Conservation (phyloP, 495 filamentous ascomycete species). For the Trichocladium uniseriatum region DNA sequence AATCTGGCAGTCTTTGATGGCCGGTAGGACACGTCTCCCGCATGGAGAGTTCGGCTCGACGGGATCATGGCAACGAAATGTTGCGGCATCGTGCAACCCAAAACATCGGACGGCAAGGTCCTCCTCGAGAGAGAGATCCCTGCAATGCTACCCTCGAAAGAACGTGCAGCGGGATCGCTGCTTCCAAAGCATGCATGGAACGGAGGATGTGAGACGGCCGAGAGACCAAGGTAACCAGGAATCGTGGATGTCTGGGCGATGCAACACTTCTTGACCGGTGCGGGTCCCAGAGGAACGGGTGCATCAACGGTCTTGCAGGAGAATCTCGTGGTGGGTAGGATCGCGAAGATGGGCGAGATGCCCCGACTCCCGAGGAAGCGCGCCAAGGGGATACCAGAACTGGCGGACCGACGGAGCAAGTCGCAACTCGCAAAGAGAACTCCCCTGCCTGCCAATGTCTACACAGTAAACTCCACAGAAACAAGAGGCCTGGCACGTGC, state of each 20-base stretch:
- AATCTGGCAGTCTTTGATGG: neutral
- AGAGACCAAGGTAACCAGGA: no score
- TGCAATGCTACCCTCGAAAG: neutral
- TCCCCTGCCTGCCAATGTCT: no score
- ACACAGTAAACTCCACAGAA: no score
- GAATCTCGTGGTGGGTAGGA: neutral
- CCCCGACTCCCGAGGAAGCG: neutral
- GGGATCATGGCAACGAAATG: neutral
- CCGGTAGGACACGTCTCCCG: neutral
- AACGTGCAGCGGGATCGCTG: neutral
- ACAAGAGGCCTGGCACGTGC: no score
- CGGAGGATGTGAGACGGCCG: neutral
- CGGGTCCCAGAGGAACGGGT: constrained; percentile 4
- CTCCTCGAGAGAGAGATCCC: neutral
- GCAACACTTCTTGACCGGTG: constrained; percentile 10
- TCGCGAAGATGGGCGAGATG: neutral
- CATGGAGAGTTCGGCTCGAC: neutral
- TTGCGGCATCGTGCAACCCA: neutral
- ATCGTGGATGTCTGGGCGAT: neutral
- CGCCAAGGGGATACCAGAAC: neutral
- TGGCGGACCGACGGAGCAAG: constrained; percentile 6
- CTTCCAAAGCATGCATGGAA: neutral
- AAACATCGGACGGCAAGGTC: neutral
- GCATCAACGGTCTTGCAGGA: constrained; percentile 9
- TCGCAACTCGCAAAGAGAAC: neutral